Evolutionary conservation across 2,329 filamentous ascomycete genomes (phyloP), one percentile per base, ranked within the genome.

Genomic region (Aspergillus sp.): DNA sequence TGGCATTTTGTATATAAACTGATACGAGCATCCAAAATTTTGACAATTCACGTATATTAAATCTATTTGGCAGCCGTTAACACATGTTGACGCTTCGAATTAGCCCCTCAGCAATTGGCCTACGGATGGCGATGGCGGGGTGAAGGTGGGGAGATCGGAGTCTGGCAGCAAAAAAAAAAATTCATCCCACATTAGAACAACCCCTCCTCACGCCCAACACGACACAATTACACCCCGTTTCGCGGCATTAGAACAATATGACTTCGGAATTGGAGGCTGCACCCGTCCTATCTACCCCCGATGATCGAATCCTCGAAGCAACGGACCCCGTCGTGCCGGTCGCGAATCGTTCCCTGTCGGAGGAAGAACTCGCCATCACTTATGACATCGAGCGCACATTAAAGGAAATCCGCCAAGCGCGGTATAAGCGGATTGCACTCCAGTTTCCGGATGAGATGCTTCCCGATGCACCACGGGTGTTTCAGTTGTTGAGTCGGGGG

Each of bases 381-480:
- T 99, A 98, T 78, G 95, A 99, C 75, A 88, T 97, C 64, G 82
- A 84, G 58, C 84, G 90, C 56, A 97, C 95, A 0, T 84, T 91
- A 49, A 74, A 78, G 37, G 90, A 96, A 73, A 89, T 99, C 47
- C 80, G 81, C n/a, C 75, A 80, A 5, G 89, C 86, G 44, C 82
- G 82, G 72, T 96, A 91, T 84, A 84, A 78, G 61, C 84, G 89
- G 51, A 84, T 99, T 33, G 95, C 92, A 1, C 78, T 99, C n/a
- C 95, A 99, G 71, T 98, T 99, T 66, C 93, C 95, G 0, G 95
- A 99, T 76, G 83, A 88, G 27, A 96, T 98, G 91, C 83, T 99
- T 1, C 81, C 85, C 1, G 92, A 99, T 80, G 91, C 90, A 8
- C 89, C 91, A 5, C 83, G 89, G 57, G 90, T 97, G 0, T 91